Conservation (phyloP, 1,284 basidiomycete species). For the Ceratobasidium sp. region DNA sequence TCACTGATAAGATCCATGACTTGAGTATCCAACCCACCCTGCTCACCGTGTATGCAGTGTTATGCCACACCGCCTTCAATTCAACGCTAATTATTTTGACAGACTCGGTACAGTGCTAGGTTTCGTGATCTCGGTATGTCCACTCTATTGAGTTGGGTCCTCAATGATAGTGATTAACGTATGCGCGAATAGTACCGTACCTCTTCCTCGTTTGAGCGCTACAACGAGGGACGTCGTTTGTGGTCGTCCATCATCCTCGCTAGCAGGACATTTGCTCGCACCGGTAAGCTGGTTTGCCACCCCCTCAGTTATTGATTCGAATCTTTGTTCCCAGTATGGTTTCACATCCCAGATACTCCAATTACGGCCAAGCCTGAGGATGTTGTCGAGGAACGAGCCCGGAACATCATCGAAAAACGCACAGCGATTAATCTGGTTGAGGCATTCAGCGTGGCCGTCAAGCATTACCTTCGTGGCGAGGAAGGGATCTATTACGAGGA, state of each 20-base stretch:
- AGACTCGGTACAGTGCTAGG: slow-evolving; percentile 72
- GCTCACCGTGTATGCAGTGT: slow-evolving; percentile 68
- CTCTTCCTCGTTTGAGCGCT: slow-evolving; percentile 79
- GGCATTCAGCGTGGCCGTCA: slow-evolving; percentile 65
- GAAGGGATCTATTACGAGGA: slow-evolving; percentile 75
- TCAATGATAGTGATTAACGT: slow-evolving; percentile 18
- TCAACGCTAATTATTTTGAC: slow-evolving; percentile 38
- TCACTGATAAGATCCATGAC: slow-evolving; percentile 63
- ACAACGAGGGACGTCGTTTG: slow-evolving; percentile 76
- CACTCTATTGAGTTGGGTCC: neutral
- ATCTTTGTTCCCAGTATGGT: slow-evolving; percentile 68
- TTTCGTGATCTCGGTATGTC: slow-evolving; percentile 67
- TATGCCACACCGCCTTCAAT: neutral
- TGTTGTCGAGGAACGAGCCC: slow-evolving; percentile 59
- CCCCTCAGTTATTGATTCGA: neutral
- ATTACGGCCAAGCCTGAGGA: slow-evolving; percentile 12
- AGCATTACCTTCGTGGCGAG: slow-evolving; percentile 73
- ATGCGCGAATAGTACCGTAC: slow-evolving; percentile 64
- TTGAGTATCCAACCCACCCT: slow-evolving; percentile 66
- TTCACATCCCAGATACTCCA: slow-evolving; percentile 66
- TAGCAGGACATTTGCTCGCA: slow-evolving; percentile 65
- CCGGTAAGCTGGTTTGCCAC: slow-evolving; percentile 38
- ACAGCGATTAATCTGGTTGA: slow-evolving; percentile 71
- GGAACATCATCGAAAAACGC: slow-evolving; percentile 76
- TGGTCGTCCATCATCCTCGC: slow-evolving; percentile 79